A percentile compares a stretch with the other conserved stretches of the same genome.
Conservation (phyloP, 495 filamentous ascomycete species). For the Aspergillus indologenus region DNA sequence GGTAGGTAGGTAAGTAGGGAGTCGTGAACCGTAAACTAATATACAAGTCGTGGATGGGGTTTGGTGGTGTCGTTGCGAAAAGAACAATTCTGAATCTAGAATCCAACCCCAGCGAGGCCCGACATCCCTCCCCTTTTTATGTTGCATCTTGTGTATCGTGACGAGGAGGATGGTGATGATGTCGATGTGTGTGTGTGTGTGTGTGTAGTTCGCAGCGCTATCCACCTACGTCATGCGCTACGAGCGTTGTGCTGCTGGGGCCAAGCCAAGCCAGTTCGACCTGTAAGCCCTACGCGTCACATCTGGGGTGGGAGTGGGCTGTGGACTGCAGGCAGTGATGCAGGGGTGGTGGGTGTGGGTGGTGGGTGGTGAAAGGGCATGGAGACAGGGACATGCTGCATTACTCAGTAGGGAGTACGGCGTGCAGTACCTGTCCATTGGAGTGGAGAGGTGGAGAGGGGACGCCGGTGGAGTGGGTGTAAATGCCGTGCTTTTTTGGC, state of each 20-base stretch:
- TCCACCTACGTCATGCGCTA: conserved; percentile 4
- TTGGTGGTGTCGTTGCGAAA: no score
- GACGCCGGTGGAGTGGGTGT: neutral
- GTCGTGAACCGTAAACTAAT: no score
- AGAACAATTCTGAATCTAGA: neutral
- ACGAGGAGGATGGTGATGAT: neutral
- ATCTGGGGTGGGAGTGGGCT: no score
- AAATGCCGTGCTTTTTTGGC: neutral
- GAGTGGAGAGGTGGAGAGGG: neutral
- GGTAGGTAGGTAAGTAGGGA: no score
- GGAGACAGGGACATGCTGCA: no score
- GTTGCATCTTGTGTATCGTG: neutral
- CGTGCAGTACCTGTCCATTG: no score
- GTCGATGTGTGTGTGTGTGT: no score
- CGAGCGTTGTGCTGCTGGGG: neutral
- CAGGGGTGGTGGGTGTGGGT: no score
- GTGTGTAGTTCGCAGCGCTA: neutral
- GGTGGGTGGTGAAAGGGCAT: no score
- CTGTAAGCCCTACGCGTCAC: neutral
- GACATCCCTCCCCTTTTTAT: neutral
- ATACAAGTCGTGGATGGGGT: neutral
- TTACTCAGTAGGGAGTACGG: no score
- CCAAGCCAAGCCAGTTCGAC: no score
- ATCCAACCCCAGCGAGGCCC: neutral
- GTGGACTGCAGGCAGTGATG: no score